Evolutionary conservation across 1,284 basidiomycete genomes (phyloP).

Genomic region (Lentinus polychrous): DNA sequence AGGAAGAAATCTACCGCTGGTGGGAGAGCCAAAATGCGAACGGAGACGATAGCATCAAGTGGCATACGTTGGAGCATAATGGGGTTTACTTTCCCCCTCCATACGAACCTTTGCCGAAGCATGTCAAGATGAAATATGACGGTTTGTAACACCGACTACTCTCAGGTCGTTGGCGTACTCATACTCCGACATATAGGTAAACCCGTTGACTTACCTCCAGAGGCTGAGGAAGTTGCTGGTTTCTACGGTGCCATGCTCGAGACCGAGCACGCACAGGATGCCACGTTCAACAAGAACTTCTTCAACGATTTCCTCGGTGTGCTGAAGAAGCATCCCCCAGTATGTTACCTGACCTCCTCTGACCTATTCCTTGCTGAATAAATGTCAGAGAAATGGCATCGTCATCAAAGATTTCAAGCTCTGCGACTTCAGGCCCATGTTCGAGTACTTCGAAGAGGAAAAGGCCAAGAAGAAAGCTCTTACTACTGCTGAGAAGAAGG

Average conservation of each 20-base stretch:
- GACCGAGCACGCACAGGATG: slow-evolving; percentile 89
- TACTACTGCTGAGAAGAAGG: slow-evolving; percentile 84
- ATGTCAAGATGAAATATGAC: slow-evolving; percentile 95
- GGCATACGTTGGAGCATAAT: slow-evolving; percentile 89
- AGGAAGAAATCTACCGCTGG: slow-evolving; percentile 76
- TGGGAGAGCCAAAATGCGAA: slow-evolving; percentile 69
- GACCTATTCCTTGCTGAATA: slow-evolving; percentile 2
- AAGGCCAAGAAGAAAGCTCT: slow-evolving; percentile 90
- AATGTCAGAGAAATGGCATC: slow-evolving; percentile 54
- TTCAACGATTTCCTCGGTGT: slow-evolving; percentile 86
- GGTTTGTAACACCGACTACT: slow-evolving; percentile 41
- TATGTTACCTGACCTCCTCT: slow-evolving; percentile 32
- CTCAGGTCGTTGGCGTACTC: slow-evolving; percentile 7
- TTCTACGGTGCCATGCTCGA: slow-evolving; percentile 95
- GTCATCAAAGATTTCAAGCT: slow-evolving; percentile 75
- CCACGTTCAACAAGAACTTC: slow-evolving; percentile 92
- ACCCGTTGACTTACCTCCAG: slow-evolving; percentile 72
- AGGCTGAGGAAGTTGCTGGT: slow-evolving; percentile 94
- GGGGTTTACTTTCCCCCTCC: slow-evolving; percentile 96
- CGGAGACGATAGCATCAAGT: slow-evolving; percentile 78
- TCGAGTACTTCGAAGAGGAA: slow-evolving; percentile 87
- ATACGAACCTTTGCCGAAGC: slow-evolving; percentile 79
- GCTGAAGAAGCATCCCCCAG: slow-evolving; percentile 82
- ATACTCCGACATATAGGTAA: slow-evolving; percentile 48
- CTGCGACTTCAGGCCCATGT: slow-evolving; percentile 96